These are phyloP conservation scores for Orbilia blumenaviensis DNA, from an alignment of 2,329 filamentous ascomycete species.

Conservation along the genomic window DNA sequence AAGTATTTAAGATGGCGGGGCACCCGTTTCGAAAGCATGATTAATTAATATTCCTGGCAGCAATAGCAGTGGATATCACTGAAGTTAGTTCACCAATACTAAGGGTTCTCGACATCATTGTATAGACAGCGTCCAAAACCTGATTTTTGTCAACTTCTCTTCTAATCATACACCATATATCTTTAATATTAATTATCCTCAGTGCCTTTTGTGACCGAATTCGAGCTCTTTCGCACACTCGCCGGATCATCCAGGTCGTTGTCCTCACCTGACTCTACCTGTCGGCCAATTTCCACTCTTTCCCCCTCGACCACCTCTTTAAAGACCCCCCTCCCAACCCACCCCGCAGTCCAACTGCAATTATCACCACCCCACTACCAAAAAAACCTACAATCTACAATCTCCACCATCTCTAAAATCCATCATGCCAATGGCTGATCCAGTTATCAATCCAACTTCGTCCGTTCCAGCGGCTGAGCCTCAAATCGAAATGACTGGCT, in stretches of 20 bases:
- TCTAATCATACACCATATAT: no score
- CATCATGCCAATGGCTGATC: constrained; percentile 49
- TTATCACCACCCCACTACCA: not conserved
- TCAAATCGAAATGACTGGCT: not conserved
- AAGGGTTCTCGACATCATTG: not conserved
- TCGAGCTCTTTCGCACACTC: constrained; percentile 3
- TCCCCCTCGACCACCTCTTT: constrained; percentile 12
- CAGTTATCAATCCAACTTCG: constrained; percentile 27
- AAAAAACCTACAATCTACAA: not conserved
- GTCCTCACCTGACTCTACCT: constrained; percentile 15
- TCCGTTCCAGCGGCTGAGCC: constrained; percentile 1
- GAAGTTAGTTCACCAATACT: no score
- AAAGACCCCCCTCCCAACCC: not conserved
- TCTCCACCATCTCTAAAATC: not conserved
- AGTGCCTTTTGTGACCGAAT: no score
- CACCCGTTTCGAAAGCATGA: no score
- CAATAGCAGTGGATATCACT: no score
- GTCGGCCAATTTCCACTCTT: constrained; percentile 39
- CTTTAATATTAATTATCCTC: no score
- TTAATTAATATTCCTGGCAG: no score
- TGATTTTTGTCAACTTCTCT: not conserved
- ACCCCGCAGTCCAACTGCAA: not conserved
- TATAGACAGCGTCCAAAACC: not conserved
- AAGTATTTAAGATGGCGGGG: constrained; percentile 30
- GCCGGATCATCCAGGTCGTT: constrained; percentile 25